Conservation (phyloP, 495 filamentous ascomycete species). For the Parathielavia appendiculata region DNA sequence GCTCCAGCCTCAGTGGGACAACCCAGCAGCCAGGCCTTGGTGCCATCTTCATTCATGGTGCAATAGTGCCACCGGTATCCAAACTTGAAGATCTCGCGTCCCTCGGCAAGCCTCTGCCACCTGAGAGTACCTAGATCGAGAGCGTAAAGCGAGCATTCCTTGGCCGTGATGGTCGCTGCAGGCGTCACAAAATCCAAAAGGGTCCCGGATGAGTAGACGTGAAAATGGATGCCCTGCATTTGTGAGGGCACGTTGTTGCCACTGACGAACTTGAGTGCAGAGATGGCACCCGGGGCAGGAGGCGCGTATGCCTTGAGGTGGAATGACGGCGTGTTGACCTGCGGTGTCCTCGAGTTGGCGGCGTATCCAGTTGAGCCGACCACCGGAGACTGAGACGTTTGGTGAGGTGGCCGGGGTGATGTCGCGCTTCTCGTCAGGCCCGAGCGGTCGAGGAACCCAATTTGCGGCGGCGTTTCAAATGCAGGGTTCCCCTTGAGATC, state of each 20-base stretch:
- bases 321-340: constrained; percentile 66
- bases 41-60: constrained; percentile 84
- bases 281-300: constrained; percentile 73
- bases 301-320: constrained; percentile 66
- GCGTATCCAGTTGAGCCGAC: constrained; percentile 70
- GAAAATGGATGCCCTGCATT: constrained; percentile 85
- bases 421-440: constrained; percentile 31
- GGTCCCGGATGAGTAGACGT: constrained; percentile 87
- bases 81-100: constrained; percentile 80
- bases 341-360: constrained; percentile 82
- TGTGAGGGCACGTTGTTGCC: constrained; percentile 83
- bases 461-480: constrained; percentile 68
- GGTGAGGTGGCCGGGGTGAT: constrained; percentile 42
- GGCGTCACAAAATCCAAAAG: constrained; percentile 91
- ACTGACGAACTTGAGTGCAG: constrained; percentile 80
- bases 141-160: constrained; percentile 84
- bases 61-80: constrained; percentile 97
- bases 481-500: constrained; percentile 85
- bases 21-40: constrained; percentile 94
- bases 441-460: constrained; percentile 56
- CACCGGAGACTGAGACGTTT: constrained; percentile 35
- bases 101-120: constrained; percentile 92
- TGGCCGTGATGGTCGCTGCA: constrained; percentile 71
- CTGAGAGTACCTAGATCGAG: constrained; percentile 78
- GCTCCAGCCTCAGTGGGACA: constrained; percentile 63